Percentiles rank a stretch among this genome's conserved stretches.
phyloP scores from a whole-genome alignment of 306 rosid species.

The Trichosanthes truncata region DNA sequence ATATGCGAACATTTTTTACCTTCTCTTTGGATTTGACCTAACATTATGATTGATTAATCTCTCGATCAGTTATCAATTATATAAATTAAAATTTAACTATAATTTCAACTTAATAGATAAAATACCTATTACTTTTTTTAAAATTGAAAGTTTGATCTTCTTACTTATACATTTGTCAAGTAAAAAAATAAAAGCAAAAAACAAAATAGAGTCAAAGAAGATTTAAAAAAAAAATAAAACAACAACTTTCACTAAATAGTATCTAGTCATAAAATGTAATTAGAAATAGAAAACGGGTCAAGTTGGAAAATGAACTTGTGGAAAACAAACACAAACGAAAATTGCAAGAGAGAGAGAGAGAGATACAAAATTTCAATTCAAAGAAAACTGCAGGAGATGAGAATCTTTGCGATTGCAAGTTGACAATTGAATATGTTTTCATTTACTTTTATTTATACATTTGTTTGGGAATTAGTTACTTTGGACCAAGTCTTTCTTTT shows the following conservation, averaged over 20 bases:
- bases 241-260: background rate
- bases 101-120: no score
- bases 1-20: no score
- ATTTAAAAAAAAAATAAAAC: background rate
- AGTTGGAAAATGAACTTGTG: background rate
- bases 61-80: no score
- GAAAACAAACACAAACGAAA: background rate
- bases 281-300: background rate
- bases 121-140: no score
- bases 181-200: background rate
- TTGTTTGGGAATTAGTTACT: slow-evolving; percentile 35
- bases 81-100: no score
- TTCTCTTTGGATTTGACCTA: background rate
- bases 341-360: background rate
- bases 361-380: background rate
- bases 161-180: background rate
- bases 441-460: background rate
- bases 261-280: background rate
- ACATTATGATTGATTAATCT: no score
- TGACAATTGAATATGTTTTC: slow-evolving; percentile 25
- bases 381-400: slow-evolving; percentile 40
- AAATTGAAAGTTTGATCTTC: no score
- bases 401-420: slow-evolving; percentile 61
- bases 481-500: slow-evolving; percentile 66
- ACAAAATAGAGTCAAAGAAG: background rate